phyloP scores from a whole-genome alignment of 331 rosid species.

The Spiraea crenata region DNA sequence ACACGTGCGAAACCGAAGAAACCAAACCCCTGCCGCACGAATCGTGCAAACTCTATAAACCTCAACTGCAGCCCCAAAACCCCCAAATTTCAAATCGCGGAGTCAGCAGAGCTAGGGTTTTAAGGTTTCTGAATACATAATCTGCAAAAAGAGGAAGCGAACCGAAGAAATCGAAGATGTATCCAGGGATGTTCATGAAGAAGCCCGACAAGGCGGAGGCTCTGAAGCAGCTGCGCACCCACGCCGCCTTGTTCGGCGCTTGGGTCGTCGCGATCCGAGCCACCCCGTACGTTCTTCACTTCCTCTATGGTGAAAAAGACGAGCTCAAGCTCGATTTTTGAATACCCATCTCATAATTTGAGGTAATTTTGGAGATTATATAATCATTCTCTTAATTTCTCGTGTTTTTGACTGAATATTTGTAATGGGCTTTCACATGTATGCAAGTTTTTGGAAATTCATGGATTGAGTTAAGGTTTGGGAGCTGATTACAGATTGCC shows the following conservation, averaged over 20 bases:
- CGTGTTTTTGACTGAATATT: not conserved
- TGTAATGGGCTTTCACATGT: not conserved
- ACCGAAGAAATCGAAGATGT: slow-evolving; percentile 42
- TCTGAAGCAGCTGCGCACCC: slow-evolving; percentile 75
- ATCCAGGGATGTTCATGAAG: slow-evolving; percentile 93
- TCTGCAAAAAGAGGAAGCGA: not conserved
- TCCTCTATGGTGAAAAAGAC: slow-evolving; percentile 58
- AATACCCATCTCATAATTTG: not conserved
- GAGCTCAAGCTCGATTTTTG: slow-evolving; percentile 78
- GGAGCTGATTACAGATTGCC: not conserved
- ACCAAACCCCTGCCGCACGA: slow-evolving; percentile 19
- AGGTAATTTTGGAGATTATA: slow-evolving; percentile 18
- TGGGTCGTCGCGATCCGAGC: slow-evolving; percentile 82
- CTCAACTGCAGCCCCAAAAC: not conserved
- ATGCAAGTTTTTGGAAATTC: not conserved
- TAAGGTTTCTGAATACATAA: not conserved
- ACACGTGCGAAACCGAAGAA: slow-evolving; percentile 1
- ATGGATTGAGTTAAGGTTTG: not conserved
- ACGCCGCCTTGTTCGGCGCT: slow-evolving; percentile 73
- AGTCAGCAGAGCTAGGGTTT: slow-evolving; percentile 25
- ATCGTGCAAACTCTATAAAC: not conserved
- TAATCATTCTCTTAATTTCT: not conserved
- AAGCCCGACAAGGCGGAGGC: slow-evolving; percentile 92
- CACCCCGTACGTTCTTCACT: slow-evolving; percentile 78
- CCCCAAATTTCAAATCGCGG: not conserved